Evolutionary conservation across 2,329 filamentous ascomycete species (phyloP), one percentile per base, ranked within the genome.

Genomic region (Teratosphaeria pseudoeucalypti): DNA sequence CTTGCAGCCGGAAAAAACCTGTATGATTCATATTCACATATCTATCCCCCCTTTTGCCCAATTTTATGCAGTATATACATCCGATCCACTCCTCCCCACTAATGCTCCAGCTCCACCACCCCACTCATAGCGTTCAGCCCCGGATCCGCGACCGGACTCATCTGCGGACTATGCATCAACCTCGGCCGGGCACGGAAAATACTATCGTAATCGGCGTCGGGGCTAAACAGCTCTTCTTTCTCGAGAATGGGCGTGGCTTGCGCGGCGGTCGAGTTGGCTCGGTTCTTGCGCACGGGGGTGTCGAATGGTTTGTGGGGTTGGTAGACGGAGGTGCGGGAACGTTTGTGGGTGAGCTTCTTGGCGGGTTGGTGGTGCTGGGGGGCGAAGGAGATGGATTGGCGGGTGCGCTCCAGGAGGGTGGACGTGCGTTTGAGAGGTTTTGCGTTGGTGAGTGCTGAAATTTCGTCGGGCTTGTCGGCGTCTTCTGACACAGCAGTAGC

Each of bases 151-250:
- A 16, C 43, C n/a, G 43, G n/a, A 49, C 27, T n/a, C 5, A 37
- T 32, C 11, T 16, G n/a, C 1, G 91, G 90, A 71, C 90, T 95
- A 11, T 83, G 83, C 64, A 86, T 86, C 65, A 96, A 84, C 72
- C 85, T 88, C 0, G 92, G 92, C 64, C 92, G 76, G 63, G 89
- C 92, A 74, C 86, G 89, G 72, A 96, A 96, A 1, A 96, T 86
- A 29, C 86, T 87, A 61, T 88, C 87, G 72, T 90, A 88, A 61
- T 95, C 90, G 3, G 82, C 79, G 64, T 90, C 85, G 58, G 86
- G 81, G 16, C 80, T 80, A 32, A 95, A 85, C 49, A 95, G 75
- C 63, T 86, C 82, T 68, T 92, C 87, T 0, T 82, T 79, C 9
- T 88, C 79, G 1, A 84, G 79, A 6, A 6, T n/a, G 3, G 77